phyloP scores from a whole-genome alignment of 2,329 filamentous ascomycete species.

The Penicillium sumatraense region DNA sequence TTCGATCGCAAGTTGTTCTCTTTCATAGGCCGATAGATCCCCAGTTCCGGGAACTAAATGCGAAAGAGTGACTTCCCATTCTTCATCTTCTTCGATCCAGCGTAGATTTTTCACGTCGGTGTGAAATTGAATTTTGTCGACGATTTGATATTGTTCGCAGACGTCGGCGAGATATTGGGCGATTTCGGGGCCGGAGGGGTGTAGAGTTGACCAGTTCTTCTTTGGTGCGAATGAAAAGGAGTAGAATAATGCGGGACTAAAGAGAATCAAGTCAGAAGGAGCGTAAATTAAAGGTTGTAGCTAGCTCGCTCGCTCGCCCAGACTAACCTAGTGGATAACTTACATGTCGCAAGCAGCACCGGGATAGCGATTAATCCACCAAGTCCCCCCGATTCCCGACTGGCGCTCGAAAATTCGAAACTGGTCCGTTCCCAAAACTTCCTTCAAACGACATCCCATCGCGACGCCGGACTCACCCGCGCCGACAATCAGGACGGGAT shows the following conservation, averaged over 20 bases:
- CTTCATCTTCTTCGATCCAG: conserved; percentile 58
- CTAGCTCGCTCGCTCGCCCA: too few species aligned
- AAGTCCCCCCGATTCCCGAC: conserved; percentile 65
- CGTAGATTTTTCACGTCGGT: conserved; percentile 58
- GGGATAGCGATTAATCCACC: conserved; percentile 67
- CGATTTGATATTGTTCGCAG: conserved; percentile 57
- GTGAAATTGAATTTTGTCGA: conserved; percentile 63
- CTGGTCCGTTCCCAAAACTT: conserved; percentile 62
- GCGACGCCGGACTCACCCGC: conserved; percentile 67
- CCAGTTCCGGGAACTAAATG: conserved; percentile 59
- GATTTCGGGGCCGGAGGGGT: conserved; percentile 56
- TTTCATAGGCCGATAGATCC: conserved; percentile 56
- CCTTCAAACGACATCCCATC: conserved; percentile 62
- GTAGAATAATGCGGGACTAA: conserved; percentile 60
- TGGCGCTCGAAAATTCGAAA: conserved; percentile 66
- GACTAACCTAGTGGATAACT: too few species aligned
- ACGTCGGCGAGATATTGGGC: conserved; percentile 58
- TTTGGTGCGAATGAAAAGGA: conserved; percentile 62
- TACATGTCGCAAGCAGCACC: conserved; percentile 62
- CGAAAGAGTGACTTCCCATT: conserved; percentile 60
- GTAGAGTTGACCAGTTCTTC: conserved; percentile 55
- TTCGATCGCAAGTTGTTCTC: conserved; percentile 47
- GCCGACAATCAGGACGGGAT: conserved; percentile 62
- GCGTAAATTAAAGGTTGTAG: too few species aligned
- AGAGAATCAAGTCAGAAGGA: background rate